Evolutionary conservation across 495 filamentous ascomycete genomes (phyloP), one percentile per base, ranked within the genome.

Genomic region (Staphylotrichum tortipilum): DNA sequence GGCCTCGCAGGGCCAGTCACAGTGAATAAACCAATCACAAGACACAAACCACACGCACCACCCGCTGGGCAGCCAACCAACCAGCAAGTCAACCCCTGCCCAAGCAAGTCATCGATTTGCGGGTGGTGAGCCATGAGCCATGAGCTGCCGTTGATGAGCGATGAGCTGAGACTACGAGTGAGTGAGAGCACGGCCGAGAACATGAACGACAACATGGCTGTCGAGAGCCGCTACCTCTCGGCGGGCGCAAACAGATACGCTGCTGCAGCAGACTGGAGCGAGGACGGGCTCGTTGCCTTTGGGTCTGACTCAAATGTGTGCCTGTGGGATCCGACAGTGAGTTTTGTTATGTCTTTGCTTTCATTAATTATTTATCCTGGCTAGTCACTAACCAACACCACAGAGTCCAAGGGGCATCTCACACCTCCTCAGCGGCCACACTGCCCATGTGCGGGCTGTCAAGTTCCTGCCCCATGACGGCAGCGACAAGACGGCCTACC

Each of bases 241-340:
- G 82, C 83, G 48, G 92, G 92, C 47, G 90, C 87, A 31, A 97
- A 96, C 68, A 76, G 91, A 52, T 87, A 96, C 55, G 84, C 92
- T 22, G 81, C 81, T 14, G 87, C 86, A 11, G 89, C 92, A 12
- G 92, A 97, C 68, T 98, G 92, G 92, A 79, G 89, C 60, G 60
- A 71, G 7, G 68, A 80, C 30, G 82, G 84, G 11, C 67, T 90
- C 46, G 75, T 97, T 31, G 94, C 91, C 37, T 98, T 86, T 68
- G 92, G 92, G 31, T 85, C 89, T 23, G 88, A 89, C 68, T 79
- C 79, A 50, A 92, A 91, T 69, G 74, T 96, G 50, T 92, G 89
- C 26, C 60, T 96, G 44, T 97, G 92, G 92, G 72, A 83, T 58
- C 88, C 92, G 39, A 61, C 78, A 62, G 89, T 94, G 81, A 55